A percentile compares a stretch with the other conserved stretches of the same genome.
These are phyloP conservation scores for Biancaea sappan DNA, from an alignment of 306 rosid genomes.

Conservation along the genomic window DNA sequence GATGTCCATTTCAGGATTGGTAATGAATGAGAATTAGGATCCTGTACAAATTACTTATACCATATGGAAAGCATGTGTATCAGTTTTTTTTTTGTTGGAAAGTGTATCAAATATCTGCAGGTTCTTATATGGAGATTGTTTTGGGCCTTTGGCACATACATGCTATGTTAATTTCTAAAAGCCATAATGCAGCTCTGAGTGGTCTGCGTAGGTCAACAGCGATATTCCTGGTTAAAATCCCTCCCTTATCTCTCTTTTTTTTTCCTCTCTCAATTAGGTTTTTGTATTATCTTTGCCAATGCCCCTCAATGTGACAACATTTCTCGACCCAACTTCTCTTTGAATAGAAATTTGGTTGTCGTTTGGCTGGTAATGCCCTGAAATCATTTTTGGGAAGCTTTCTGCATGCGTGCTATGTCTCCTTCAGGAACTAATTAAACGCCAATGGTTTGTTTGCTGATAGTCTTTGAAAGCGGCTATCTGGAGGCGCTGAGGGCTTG, in stretches of 20 bases:
- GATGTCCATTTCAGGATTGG: conserved; percentile 39
- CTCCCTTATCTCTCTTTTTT: too few species aligned
- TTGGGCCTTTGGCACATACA: conserved; percentile 7
- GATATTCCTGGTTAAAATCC: background rate
- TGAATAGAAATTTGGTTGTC: background rate
- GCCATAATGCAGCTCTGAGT: conserved; percentile 1
- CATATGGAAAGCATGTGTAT: conserved; percentile 37
- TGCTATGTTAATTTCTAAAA: conserved; percentile 16
- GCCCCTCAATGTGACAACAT: background rate
- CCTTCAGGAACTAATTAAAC: background rate
- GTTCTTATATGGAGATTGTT: conserved; percentile 18
- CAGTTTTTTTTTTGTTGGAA: conserved; percentile 9
- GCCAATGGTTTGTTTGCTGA: background rate
- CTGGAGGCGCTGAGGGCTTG: background rate
- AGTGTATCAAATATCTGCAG: conserved; percentile 30
- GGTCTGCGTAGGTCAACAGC: background rate
- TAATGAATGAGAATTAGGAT: conserved; percentile 45
- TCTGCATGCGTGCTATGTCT: background rate
- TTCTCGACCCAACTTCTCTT: background rate
- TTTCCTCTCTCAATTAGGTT: too few species aligned
- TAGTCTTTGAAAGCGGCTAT: background rate
- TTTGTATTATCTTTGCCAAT: background rate
- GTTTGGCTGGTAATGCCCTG: background rate
- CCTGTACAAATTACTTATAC: conserved; percentile 55
- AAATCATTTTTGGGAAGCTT: background rate